Base-by-base conservation (phyloP, 2,329 filamentous ascomycete species). In the Knufia fluminis region DNA sequence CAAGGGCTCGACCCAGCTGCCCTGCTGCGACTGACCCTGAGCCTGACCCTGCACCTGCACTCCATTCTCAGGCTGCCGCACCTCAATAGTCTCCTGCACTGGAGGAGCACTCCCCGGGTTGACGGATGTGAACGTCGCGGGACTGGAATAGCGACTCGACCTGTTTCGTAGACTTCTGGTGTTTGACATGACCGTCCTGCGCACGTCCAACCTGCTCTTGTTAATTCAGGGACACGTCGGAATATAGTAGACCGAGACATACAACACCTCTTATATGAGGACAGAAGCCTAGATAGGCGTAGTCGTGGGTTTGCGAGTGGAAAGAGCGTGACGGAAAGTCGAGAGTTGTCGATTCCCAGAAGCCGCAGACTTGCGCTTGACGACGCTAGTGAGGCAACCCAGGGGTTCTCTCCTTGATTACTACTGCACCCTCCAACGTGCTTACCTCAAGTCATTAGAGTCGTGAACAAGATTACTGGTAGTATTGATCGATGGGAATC, bases 1-100 rank as follows among this genome's bases (percentile, higher is more conserved):
- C 32, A 72, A 65, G 43, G 80, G 80, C 65, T 84, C 80, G 35
- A 72, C 65, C 79, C 77, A 80, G 51, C 59, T 61, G 52, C 74
- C 69, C 52, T 56, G 48, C 42, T 46, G 53, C 43, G 51, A 52
- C 47, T 54, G n/a, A n/a, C n/a, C n/a, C n/a, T n/a, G n/a, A n/a
- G n/a, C n/a, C n/a, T n/a, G n/a, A n/a, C n/a, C n/a, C n/a, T n/a
- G 52, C 35, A 48, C 47, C 42, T 24, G 17, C 45, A 28, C 19
- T 19, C 52, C 54, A 55, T 57, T 53, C 47, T 47, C 52, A 16
- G 47, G 33, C 44, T 39, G 43, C 26, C 48, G 41, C 20, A 54
- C 52, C 49, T 58, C 56, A 33, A 48, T 49, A 28, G 52, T 48
- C 54, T 55, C 53, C 42, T 53, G 46, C 28, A 31, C 36, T 22